phyloP scores from a whole-genome alignment of 257 asterid species.

The Solanum gracilifrons region DNA sequence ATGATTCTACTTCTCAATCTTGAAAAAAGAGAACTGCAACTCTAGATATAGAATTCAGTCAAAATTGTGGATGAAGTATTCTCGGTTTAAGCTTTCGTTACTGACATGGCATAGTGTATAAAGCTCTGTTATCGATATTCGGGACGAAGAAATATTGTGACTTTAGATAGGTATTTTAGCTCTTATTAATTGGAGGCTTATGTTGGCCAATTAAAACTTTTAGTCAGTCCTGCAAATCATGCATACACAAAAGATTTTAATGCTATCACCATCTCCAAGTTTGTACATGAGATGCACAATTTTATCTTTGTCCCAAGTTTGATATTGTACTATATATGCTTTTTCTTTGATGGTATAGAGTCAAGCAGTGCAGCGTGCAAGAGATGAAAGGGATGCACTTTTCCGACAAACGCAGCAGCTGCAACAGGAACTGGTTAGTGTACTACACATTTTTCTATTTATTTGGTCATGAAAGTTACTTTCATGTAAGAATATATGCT shows the following conservation, averaged over 20 bases:
- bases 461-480: not conserved
- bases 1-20: not conserved
- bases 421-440: constrained; percentile 41
- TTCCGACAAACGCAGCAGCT: constrained; percentile 27
- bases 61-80: not conserved
- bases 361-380: constrained; percentile 26
- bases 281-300: not conserved
- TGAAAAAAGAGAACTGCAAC: not conserved
- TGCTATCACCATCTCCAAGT: not conserved
- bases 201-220: not conserved
- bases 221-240: not conserved
- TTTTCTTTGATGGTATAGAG: constrained; percentile 5
- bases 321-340: not conserved
- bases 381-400: constrained; percentile 36
- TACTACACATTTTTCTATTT: not conserved
- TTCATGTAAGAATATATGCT: not conserved
- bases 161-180: not conserved
- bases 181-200: not conserved
- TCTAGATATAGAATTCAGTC: not conserved
- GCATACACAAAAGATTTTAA: not conserved
- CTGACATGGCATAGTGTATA: not conserved
- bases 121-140: not conserved
- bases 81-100: not conserved
- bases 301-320: not conserved
- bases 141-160: not conserved